Base-by-base conservation (phyloP, 768 basidiomycete species). In the Xanthoconium stramineum region DNA sequence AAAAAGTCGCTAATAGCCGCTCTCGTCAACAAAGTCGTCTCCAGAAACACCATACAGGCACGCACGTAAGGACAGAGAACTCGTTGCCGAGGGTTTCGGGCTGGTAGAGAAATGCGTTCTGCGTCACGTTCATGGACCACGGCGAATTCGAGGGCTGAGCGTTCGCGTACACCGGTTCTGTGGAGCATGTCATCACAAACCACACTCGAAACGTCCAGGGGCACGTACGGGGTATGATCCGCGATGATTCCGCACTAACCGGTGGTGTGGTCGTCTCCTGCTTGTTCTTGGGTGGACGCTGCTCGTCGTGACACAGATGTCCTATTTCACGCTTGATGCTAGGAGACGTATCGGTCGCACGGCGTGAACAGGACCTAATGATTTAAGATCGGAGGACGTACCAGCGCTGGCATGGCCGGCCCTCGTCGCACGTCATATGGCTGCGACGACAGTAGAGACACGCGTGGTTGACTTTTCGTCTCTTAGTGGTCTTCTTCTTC, bases 291-390 rank as follows among this genome's bases (percentile, higher is more conserved):
- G 61, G 57, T 2, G 79, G 78, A 47, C 84, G 79, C 55, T 83
- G 83, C 67, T 95, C 93, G 70, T 96, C 95, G 63, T 92, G 89
- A 66, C 94, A 97, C 14, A 96, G 78, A 74, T 97, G 93, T 0
- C 93, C 91, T 58, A 98, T 98, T 72, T 98, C 95, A 38, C 96
- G 85, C 72, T 98, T 98, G 65, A 98, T 92, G 65, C 94, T 95
- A 64, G 47, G 32, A 28, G 50, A 57, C n/a, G 32, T 19, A 53
- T 52, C 53, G 40, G 52, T 53, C 36, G 62, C 47, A 8, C 9
- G 48, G 52, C 51, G 17, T 61, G 45, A 11, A 32, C 15, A 37
- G n/a, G 38, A 14, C 3, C 53, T 28, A 37, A 46, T 44, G 53
- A 61, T 59, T 43, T 50, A n/a, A 55, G 53, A 56, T 59, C 43